These are phyloP conservation scores for Phialophora tarda DNA, from an alignment of 2,329 filamentous ascomycete species.

Conservation along the genomic window DNA sequence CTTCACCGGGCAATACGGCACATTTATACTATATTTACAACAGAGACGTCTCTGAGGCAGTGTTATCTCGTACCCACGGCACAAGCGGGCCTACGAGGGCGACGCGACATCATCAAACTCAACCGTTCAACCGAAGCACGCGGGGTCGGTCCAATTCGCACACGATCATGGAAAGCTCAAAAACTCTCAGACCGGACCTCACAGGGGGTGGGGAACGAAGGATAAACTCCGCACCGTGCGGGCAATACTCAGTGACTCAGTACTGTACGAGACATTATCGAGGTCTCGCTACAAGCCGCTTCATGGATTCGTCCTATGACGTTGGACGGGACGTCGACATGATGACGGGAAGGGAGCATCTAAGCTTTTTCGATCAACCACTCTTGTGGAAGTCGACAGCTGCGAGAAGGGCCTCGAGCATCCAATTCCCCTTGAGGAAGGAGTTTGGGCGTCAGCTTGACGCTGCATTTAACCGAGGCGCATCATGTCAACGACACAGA, in stretches of 20 bases:
- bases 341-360: not conserved
- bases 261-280: too few relatives aligned
- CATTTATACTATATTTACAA: not conserved
- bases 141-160: not conserved
- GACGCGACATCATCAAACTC: not conserved
- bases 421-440: too few relatives aligned
- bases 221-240: not conserved
- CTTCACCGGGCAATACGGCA: not conserved
- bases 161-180: not conserved
- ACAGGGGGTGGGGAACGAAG: not conserved
- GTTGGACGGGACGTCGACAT: not conserved
- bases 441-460: too few relatives aligned
- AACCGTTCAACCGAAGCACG: slow-evolving; percentile 4
- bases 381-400: not conserved
- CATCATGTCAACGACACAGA: too few relatives aligned
- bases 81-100: too few relatives aligned
- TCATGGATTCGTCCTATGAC: not conserved
- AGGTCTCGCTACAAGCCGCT: not conserved
- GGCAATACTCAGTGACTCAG: not conserved
- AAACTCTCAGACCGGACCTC: too few relatives aligned
- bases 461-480: too few relatives aligned
- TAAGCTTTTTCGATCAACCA: not conserved
- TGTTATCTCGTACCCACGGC: too few relatives aligned
- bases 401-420: not conserved
- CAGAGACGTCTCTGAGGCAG: too few relatives aligned